Percentiles rank a stretch among this genome's conserved stretches.
Evolutionary conservation across 805 yeast genomes (phyloP).

Genomic region (Jamesozyma hellenica): DNA sequence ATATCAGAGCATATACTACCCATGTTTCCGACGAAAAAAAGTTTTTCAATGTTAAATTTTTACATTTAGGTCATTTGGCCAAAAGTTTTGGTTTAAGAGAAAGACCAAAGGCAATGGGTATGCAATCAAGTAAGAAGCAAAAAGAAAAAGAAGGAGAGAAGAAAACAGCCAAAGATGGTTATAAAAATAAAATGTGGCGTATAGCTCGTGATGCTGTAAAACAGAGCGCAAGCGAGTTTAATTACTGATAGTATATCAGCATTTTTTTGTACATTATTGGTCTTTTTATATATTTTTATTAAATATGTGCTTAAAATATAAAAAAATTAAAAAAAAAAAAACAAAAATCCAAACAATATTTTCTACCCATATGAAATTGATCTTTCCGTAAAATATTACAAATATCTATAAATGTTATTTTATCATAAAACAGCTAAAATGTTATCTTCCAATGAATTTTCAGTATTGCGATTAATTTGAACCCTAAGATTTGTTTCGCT

Average conservation of each 20-base stretch:
- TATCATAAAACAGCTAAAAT: conserved; percentile 23
- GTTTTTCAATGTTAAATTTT: conserved; percentile 65
- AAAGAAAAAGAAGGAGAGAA: conserved; percentile 28
- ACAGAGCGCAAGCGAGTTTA: conserved; percentile 63
- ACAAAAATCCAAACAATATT: too few relatives aligned
- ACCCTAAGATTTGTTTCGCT: conserved; percentile 14
- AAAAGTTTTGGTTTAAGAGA: conserved; percentile 92
- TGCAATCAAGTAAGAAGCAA: conserved; percentile 19
- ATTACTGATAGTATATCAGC: conserved; percentile 28
- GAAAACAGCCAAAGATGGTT: conserved; percentile 49
- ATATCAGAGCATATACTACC: conserved; percentile 91
- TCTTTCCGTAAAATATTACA: too few relatives aligned
- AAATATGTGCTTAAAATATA: background rate
- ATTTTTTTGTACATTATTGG: conserved; percentile 1
- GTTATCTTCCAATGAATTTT: conserved; percentile 21
- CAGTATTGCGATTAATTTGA: conserved; percentile 16
- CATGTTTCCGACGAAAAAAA: conserved; percentile 74
- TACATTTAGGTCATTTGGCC: conserved; percentile 94
- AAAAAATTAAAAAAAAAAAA: background rate
- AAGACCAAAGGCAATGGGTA: conserved; percentile 75
- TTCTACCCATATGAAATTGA: too few relatives aligned
- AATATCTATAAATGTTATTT: too few relatives aligned
- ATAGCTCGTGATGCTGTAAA: conserved; percentile 62
- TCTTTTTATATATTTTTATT: background rate
- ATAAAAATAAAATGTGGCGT: conserved; percentile 63